Percentiles rank a stretch among this genome's conserved stretches.
Conservation (phyloP, 805 yeast genomes). For the Yarrowia keelungensis region DNA sequence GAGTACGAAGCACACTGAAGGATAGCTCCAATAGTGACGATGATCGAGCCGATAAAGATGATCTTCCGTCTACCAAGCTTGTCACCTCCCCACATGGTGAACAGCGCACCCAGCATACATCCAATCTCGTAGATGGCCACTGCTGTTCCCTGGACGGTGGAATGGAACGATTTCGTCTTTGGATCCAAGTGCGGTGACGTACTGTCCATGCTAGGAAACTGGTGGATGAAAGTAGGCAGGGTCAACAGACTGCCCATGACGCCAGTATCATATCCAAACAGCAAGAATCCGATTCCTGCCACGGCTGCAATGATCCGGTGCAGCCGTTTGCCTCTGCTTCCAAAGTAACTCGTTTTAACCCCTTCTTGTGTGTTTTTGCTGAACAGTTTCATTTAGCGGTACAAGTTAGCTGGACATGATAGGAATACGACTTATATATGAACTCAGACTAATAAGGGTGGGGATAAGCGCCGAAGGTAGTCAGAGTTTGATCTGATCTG, state of each 20-base stretch:
- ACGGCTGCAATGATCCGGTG: conserved; percentile 40
- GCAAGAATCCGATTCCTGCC: conserved; percentile 50
- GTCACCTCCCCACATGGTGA: conserved; percentile 57
- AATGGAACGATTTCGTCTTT: background rate
- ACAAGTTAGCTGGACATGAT: too few relatives aligned
- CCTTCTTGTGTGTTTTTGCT: background rate
- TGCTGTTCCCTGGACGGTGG: conserved; percentile 9
- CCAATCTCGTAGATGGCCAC: conserved; percentile 61
- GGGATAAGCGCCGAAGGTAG: background rate
- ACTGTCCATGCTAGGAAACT: conserved; percentile 10
- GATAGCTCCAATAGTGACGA: conserved; percentile 11
- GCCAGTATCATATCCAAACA: conserved; percentile 75
- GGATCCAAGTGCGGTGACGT: conserved; percentile 6
- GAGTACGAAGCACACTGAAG: conserved; percentile 21
- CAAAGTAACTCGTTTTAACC: background rate
- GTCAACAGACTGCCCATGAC: conserved; percentile 61
- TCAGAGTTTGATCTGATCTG: too few relatives aligned
- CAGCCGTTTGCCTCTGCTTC: background rate
- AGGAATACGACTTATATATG: background rate
- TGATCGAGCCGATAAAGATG: background rate
- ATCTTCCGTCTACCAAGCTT: conserved; percentile 67
- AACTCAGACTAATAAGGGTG: background rate
- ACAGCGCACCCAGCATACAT: conserved; percentile 50
- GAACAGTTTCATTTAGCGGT: background rate
- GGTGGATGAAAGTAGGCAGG: conserved; percentile 9